phyloP scores from a whole-genome alignment of 2,329 filamentous ascomycete genomes.

The Fusarium protoensiforme region DNA sequence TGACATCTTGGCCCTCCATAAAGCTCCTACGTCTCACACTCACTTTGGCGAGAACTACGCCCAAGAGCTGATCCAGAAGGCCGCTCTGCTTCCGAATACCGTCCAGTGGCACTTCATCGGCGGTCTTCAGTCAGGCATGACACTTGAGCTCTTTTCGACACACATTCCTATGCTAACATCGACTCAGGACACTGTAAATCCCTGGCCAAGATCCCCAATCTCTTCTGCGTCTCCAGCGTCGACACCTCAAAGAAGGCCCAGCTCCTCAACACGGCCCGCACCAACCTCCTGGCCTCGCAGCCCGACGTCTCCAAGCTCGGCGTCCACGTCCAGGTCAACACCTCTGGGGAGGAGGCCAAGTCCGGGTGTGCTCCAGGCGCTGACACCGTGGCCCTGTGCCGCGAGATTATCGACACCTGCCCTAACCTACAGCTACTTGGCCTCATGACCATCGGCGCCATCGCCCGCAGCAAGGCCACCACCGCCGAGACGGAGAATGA shows the following conservation, averaged over 20 bases:
- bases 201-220: constrained; percentile 86
- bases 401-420: constrained; percentile 76
- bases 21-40: constrained; percentile 65
- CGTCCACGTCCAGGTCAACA: constrained; percentile 95
- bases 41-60: constrained; percentile 99
- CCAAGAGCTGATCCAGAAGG: constrained; percentile 89
- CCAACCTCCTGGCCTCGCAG: constrained; percentile 60
- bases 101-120: constrained; percentile 98
- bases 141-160: neutral
- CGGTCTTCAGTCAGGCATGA: constrained; percentile 79
- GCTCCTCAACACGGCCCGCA: constrained; percentile 81
- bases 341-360: constrained; percentile 87
- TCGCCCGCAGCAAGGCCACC: constrained; percentile 82
- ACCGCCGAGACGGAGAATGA: constrained; percentile 86
- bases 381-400: constrained; percentile 72
- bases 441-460: constrained; percentile 97
- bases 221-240: constrained; percentile 92
- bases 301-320: constrained; percentile 63
- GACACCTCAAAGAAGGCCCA: constrained; percentile 90
- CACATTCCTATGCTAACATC: constrained; percentile 12
- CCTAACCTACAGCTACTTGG: constrained; percentile 80
- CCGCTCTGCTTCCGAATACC: constrained; percentile 76
- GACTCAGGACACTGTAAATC: constrained; percentile 84
- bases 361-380: constrained; percentile 79
- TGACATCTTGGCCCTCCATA: constrained; percentile 87